phyloP scores from a whole-genome alignment of 345 rosid species.

The Gossypium mustelinum region DNA sequence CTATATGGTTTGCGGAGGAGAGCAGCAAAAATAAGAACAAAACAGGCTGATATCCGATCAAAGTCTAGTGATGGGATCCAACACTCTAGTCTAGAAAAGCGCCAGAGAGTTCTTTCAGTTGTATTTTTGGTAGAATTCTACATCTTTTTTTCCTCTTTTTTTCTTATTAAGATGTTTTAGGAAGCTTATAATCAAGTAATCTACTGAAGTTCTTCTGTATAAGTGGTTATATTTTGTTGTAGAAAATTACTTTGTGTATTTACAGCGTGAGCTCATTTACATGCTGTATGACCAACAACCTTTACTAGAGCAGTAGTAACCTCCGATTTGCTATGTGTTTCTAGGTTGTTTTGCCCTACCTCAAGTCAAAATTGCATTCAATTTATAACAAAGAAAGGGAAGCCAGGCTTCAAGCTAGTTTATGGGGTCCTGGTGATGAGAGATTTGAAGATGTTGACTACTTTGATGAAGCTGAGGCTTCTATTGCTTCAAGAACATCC shows the following conservation, averaged over 20 bases:
- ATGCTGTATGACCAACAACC: background rate
- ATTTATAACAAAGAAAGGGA: slow-evolving; percentile 92
- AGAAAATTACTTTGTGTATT: no score
- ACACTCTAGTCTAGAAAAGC: slow-evolving; percentile 70
- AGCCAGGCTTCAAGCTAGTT: slow-evolving; percentile 86
- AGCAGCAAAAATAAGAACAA: slow-evolving; percentile 52
- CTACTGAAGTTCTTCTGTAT: background rate
- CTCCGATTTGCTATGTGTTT: slow-evolving; percentile 17
- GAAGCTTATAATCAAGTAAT: background rate
- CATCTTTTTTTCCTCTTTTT: background rate
- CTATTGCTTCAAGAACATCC: slow-evolving; percentile 43
- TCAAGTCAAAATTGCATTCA: slow-evolving; percentile 81
- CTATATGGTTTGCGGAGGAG: slow-evolving; percentile 95
- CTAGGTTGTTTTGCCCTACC: slow-evolving; percentile 92
- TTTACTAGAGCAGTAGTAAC: slow-evolving; percentile 21
- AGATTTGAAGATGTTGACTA: slow-evolving; percentile 51
- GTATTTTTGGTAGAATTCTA: slow-evolving; percentile 72
- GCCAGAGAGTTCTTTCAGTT: slow-evolving; percentile 81
- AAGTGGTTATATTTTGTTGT: no score
- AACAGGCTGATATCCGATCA: slow-evolving; percentile 37
- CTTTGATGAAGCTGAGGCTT: slow-evolving; percentile 39
- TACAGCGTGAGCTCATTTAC: background rate
- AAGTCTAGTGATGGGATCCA: slow-evolving; percentile 47
- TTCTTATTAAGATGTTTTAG: background rate
- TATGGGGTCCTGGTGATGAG: slow-evolving; percentile 86